phyloP scores from a whole-genome alignment of 139 green algal genomes.

The Coelastrella sp. region DNA sequence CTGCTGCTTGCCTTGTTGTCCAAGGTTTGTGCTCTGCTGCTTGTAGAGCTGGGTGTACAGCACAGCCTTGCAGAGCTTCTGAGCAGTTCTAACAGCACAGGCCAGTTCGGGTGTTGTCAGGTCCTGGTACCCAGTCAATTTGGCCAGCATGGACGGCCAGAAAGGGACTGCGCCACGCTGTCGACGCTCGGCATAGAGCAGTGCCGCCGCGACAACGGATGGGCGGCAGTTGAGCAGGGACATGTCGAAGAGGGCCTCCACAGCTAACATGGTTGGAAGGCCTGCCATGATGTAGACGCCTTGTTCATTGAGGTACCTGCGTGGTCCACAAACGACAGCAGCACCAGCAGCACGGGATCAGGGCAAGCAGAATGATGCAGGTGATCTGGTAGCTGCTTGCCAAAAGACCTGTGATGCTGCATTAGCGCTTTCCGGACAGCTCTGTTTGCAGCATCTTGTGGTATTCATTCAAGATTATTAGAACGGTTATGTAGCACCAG shows the following conservation, averaged over 20 bases:
- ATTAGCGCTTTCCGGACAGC: no score
- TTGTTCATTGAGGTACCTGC: slow-evolving; percentile 46
- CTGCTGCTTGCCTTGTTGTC: slow-evolving; percentile 16
- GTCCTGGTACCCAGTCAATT: slow-evolving; percentile 86
- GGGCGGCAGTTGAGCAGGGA: slow-evolving; percentile 88
- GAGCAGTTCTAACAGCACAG: slow-evolving; percentile 80
- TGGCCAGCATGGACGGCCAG: slow-evolving; percentile 86
- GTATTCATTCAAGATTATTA: no score
- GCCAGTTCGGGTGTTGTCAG: slow-evolving; percentile 81
- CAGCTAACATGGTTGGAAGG: slow-evolving; percentile 66
- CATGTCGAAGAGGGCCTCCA: slow-evolving; percentile 76
- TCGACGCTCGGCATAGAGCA: slow-evolving; percentile 85
- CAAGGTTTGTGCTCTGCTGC: slow-evolving; percentile 2
- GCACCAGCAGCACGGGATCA: no score
- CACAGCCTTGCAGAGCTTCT: slow-evolving; percentile 72
- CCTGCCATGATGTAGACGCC: slow-evolving; percentile 60
- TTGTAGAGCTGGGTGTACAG: slow-evolving; percentile 55
- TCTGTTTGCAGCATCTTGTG: no score
- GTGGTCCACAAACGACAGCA: no score
- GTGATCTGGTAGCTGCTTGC: no score
- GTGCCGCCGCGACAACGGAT: slow-evolving; percentile 81
- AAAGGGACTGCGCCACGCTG: slow-evolving; percentile 84
- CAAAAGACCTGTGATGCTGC: no score
- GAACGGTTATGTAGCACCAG: no score
- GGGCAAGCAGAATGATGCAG: no score